Percentiles rank a stretch among this genome's conserved stretches.
Conservation (phyloP, 2,329 filamentous ascomycete genomes). For the Amphichorda felina region DNA sequence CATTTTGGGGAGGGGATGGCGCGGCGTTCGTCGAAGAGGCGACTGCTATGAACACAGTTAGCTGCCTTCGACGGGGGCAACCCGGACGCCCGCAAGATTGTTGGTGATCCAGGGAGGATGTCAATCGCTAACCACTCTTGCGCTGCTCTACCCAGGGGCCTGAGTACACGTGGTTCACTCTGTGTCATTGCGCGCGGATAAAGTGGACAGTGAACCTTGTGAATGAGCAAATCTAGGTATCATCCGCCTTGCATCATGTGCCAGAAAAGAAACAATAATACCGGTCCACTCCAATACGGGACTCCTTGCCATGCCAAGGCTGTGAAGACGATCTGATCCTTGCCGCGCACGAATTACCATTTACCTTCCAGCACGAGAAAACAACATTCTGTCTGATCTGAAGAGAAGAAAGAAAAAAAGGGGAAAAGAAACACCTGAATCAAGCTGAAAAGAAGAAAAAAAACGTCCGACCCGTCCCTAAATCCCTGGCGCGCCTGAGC, state of each 20-base stretch:
- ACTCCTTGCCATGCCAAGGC: neutral
- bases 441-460: neutral
- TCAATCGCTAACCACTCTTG: no score
- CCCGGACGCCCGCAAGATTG: no score
- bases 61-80: no score
- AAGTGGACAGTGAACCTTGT: neutral
- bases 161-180: neutral
- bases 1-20: no score
- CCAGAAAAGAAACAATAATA: neutral
- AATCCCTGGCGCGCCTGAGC: slow-evolving; percentile 1
- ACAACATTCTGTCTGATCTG: neutral
- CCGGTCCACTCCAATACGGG: neutral
- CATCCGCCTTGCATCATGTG: no score
- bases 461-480: neutral
- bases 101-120: no score
- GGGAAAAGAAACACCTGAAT: neutral
- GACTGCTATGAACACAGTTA: no score
- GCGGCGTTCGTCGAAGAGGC: no score
- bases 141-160: no score
- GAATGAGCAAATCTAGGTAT: neutral
- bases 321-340: neutral
- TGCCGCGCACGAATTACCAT: neutral
- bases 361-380: neutral
- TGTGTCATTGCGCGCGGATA: neutral
- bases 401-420: neutral